Evolutionary conservation across 2,329 filamentous ascomycete genomes (phyloP).

Genomic region (Calonectria pteridis): DNA sequence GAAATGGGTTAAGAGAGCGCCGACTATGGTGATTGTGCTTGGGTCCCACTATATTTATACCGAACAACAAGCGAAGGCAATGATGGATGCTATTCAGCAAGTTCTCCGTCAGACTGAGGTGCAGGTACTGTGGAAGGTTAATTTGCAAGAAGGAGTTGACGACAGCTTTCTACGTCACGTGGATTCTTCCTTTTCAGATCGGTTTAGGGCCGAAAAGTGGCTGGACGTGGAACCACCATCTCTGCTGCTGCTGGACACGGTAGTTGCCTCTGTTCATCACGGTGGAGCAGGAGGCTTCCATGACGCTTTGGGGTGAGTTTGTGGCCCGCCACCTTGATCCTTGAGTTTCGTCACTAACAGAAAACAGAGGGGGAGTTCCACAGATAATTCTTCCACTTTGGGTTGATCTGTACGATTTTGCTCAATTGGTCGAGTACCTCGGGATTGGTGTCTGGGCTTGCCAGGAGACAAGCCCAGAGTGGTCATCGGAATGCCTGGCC

Average conservation of each 20-base stretch:
- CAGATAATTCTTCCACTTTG: slow-evolving; percentile 61
- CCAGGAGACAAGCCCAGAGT: slow-evolving; percentile 48
- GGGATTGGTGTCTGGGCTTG: slow-evolving; percentile 57
- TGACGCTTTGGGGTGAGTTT: slow-evolving; percentile 34
- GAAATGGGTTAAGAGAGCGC: background rate
- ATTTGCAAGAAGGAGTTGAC: slow-evolving; percentile 20
- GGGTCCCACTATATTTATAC: slow-evolving; percentile 10
- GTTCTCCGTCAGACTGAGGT: slow-evolving; percentile 21
- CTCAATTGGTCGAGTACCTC: slow-evolving; percentile 55
- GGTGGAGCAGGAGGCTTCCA: slow-evolving; percentile 38
- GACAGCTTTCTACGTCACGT: slow-evolving; percentile 28
- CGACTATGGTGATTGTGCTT: slow-evolving; percentile 4
- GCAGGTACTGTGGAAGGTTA: slow-evolving; percentile 50
- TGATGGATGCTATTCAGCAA: background rate
- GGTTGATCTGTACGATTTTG: slow-evolving; percentile 61
- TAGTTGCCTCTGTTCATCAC: slow-evolving; percentile 34
- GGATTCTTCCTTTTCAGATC: slow-evolving; percentile 16
- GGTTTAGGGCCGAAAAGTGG: slow-evolving; percentile 38
- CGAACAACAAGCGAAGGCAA: background rate
- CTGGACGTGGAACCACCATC: slow-evolving; percentile 46
- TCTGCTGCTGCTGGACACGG: slow-evolving; percentile 48
- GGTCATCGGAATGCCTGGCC: slow-evolving; percentile 43
- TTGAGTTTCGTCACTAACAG: background rate
- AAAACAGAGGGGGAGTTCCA: slow-evolving; percentile 53
- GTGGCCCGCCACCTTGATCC: background rate